A percentile compares a stretch with the other conserved stretches of the same genome.
Evolutionary conservation across 495 filamentous ascomycete species (phyloP).

Genomic region (Penicillium daleae): DNA sequence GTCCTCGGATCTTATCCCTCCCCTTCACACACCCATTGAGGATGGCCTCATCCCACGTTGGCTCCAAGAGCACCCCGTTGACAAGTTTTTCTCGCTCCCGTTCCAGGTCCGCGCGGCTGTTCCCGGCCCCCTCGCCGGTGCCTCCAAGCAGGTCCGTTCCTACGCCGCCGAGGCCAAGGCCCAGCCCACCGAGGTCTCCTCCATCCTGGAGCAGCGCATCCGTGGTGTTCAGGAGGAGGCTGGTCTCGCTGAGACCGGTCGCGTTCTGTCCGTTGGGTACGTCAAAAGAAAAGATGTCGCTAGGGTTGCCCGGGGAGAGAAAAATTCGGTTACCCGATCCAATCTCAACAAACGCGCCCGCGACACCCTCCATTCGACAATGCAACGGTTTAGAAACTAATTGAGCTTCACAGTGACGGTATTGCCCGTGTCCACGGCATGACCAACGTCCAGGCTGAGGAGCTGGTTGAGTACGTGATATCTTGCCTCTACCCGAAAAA

Average conservation of each 20-base stretch:
- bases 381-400: constrained; percentile 24
- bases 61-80: constrained; percentile 35
- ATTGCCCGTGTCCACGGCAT: constrained; percentile 99
- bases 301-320: constrained; percentile 27
- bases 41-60: constrained; percentile 35
- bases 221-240: constrained; percentile 97
- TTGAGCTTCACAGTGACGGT: constrained; percentile 78
- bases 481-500: constrained; percentile 19
- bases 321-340: constrained; percentile 43
- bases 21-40: constrained; percentile 30
- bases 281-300: constrained; percentile 42
- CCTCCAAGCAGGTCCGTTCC: constrained; percentile 77
- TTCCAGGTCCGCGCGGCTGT: constrained; percentile 81
- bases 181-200: constrained; percentile 95
- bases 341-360: constrained; percentile 35
- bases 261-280: constrained; percentile 98
- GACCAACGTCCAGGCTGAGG: constrained; percentile 99
- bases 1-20: constrained; percentile 36
- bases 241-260: constrained; percentile 95
- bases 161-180: constrained; percentile 96
- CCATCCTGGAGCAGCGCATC: constrained; percentile 98
- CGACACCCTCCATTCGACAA: constrained; percentile 17
- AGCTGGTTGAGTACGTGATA: constrained; percentile 94
- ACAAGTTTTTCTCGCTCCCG: constrained; percentile 52
- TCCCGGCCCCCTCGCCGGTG: constrained; percentile 72